These are phyloP conservation scores for Hypoxylon rickii DNA, from an alignment of 495 filamentous ascomycete species.

Conservation along the genomic window DNA sequence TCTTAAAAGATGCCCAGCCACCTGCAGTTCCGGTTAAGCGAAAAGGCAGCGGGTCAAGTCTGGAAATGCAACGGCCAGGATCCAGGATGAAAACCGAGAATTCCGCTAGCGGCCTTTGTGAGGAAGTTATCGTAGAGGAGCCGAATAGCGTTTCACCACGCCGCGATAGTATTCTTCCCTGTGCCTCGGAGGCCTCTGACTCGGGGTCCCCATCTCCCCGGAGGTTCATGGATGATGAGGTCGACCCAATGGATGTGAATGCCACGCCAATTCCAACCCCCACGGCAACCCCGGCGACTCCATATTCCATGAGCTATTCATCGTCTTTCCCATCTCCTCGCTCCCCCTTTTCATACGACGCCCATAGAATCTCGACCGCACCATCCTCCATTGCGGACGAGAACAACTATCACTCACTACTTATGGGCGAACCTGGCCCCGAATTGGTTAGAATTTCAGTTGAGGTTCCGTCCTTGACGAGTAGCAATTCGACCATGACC, in stretches of 20 bases:
- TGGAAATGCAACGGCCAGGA: slow-evolving; percentile 35
- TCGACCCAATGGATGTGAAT: slow-evolving; percentile 56
- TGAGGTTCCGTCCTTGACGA: slow-evolving; percentile 85
- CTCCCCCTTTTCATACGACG: slow-evolving; percentile 68
- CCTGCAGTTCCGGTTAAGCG: slow-evolving; percentile 38
- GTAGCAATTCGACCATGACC: slow-evolving; percentile 84
- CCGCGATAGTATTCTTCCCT: slow-evolving; percentile 40
- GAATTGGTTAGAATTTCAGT: slow-evolving; percentile 70
- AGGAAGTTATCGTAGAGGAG: slow-evolving; percentile 52
- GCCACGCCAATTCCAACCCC: slow-evolving; percentile 48
- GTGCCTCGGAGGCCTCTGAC: slow-evolving; percentile 42
- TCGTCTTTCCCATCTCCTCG: slow-evolving; percentile 61
- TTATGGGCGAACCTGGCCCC: slow-evolving; percentile 65
- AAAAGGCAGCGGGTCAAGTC: slow-evolving; percentile 45
- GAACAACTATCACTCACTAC: slow-evolving; percentile 62
- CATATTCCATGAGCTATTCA: slow-evolving; percentile 55
- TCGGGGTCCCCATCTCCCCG: slow-evolving; percentile 63
- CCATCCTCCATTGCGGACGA: slow-evolving; percentile 73
- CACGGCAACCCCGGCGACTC: slow-evolving; percentile 57
- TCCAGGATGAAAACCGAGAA: slow-evolving; percentile 44
- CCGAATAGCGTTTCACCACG: slow-evolving; percentile 18
- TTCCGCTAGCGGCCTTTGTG: slow-evolving; percentile 46
- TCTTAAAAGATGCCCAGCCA: slow-evolving; percentile 8
- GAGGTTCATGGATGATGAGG: slow-evolving; percentile 57
- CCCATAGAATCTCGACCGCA: slow-evolving; percentile 71